Evolutionary conservation across 768 basidiomycete genomes (phyloP), one percentile per base, ranked within the genome.

Genomic region (Phanerochaete carnosa): DNA sequence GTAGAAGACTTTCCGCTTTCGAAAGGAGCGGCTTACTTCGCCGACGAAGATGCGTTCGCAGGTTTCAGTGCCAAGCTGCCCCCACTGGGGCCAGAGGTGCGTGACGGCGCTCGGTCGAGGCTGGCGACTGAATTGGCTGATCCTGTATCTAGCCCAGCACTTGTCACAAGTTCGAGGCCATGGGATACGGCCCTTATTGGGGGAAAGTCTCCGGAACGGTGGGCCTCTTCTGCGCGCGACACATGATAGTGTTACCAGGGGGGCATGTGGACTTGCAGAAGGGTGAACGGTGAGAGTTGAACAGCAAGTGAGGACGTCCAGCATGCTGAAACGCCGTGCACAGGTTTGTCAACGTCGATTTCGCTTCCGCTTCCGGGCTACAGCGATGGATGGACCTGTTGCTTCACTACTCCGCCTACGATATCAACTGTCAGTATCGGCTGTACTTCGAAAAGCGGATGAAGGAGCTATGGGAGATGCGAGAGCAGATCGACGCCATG

Each of bases 341-440:
- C 23, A 64, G 66, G 26, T 63, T 58, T 30, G 55, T 43, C 23
- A 63, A 58, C 46, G 60, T 60, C 15, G 62, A 66, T 35, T 60
- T 58, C 16, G 64, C 59, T 3, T 13, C 51, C 1, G n/a, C 61
- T 3, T 62, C 60, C 6, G 62, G 52, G 6, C 50, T 63, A 8
- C 58, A 57, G 29, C 57, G 16, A 19, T 62, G 59, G 59, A 46
- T 55, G 51, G 7, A 45, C 32, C 50, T 63, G 19, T 1, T 7
- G 37, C 29, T 64, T 54, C 32, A 49, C 19, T 30, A 62, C 5
- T 3, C 53, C 19, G 57, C 43, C 9, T 73, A 73, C 55, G 72
- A 72, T 61, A 68, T 72, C 52, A 60, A 62, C 23, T 72, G 69
- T 45, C 69, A 73, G 45, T 70, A 66, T 53, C 60, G 54, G 2